Conservation (phyloP, 2,329 filamentous ascomycete genomes). For the Talaromyces sp. region DNA sequence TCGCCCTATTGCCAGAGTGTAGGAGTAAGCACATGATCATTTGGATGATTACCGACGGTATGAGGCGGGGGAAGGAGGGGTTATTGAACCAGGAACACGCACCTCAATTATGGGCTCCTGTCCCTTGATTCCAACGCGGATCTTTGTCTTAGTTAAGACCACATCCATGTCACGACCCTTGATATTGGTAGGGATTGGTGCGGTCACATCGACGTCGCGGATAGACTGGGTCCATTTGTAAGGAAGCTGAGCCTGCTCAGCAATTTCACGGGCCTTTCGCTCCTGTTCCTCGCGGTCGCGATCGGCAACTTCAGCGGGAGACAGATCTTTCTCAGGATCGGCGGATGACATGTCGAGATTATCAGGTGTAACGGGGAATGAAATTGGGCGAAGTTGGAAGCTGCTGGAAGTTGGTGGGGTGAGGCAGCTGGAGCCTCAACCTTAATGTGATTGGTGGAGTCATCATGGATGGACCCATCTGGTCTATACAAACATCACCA, state of each 20-base stretch:
- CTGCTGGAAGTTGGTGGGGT: not conserved
- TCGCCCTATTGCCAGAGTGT: constrained; percentile 66
- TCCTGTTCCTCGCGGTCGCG: constrained; percentile 60
- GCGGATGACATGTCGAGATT: constrained; percentile 33
- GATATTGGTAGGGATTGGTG: constrained; percentile 77
- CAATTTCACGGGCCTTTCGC: constrained; percentile 71
- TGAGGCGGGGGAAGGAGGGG: not conserved
- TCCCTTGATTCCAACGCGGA: constrained; percentile 84
- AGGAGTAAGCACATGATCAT: not conserved
- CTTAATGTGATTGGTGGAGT: not conserved
- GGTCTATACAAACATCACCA: not conserved
- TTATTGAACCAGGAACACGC: constrained; percentile 34
- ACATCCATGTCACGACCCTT: constrained; percentile 84
- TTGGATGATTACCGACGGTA: not conserved
- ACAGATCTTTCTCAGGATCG: constrained; percentile 34
- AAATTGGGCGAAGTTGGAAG: not conserved
- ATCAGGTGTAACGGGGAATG: constrained; percentile 2
- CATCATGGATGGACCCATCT: not conserved
- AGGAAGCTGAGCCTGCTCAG: constrained; percentile 86
- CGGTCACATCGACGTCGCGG: constrained; percentile 77
- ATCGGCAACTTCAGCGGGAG: constrained; percentile 44
- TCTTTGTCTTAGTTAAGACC: constrained; percentile 74
- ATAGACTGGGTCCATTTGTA: constrained; percentile 99
- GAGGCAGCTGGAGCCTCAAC: not conserved
- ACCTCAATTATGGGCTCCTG: constrained; percentile 83